Evolutionary conservation across 2,329 filamentous ascomycete species (phyloP).

Genomic region (Pseudonectria buxi): DNA sequence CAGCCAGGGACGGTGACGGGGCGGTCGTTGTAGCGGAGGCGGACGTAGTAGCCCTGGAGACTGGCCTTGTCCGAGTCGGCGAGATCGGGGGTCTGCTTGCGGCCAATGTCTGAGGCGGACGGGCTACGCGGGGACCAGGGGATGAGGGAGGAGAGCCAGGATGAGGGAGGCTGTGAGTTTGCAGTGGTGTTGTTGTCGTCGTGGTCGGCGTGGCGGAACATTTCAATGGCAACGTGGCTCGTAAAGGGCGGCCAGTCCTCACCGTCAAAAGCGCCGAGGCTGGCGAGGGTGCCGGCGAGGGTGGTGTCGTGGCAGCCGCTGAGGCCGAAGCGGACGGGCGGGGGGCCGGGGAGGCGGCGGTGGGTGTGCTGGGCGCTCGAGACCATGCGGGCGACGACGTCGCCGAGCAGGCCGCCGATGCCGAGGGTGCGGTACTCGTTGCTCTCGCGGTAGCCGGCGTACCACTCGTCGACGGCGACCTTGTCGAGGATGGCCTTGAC

Average conservation of each 20-base stretch:
- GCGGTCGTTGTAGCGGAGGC: conserved; percentile 84
- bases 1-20: conserved; percentile 80
- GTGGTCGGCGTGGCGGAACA: conserved; percentile 58
- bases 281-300: conserved; percentile 68
- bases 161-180: conserved; percentile 6
- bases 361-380: conserved; percentile 50
- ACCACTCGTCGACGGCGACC: conserved; percentile 90
- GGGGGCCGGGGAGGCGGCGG: conserved; percentile 26
- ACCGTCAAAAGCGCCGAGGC: conserved; percentile 69
- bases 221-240: conserved; percentile 82
- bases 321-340: conserved; percentile 64
- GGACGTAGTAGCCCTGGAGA: conserved; percentile 75
- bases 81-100: conserved; percentile 52
- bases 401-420: conserved; percentile 78
- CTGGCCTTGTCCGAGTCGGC: conserved; percentile 49
- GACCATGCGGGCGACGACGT: conserved; percentile 72
- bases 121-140: conserved; percentile 17
- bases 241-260: conserved; percentile 88
- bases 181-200: conserved; percentile 13
- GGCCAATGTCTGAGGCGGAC: conserved; percentile 46
- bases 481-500: conserved; percentile 62
- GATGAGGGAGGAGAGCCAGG: conserved; percentile 22
- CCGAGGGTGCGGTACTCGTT: conserved; percentile 83
- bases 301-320: conserved; percentile 93
- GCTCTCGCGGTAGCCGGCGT: conserved; percentile 74